A percentile compares a stretch with the other conserved stretches of the same genome.
phyloP scores from a whole-genome alignment of 148 eudicot genomes.

The Amaranthus palmeri region DNA sequence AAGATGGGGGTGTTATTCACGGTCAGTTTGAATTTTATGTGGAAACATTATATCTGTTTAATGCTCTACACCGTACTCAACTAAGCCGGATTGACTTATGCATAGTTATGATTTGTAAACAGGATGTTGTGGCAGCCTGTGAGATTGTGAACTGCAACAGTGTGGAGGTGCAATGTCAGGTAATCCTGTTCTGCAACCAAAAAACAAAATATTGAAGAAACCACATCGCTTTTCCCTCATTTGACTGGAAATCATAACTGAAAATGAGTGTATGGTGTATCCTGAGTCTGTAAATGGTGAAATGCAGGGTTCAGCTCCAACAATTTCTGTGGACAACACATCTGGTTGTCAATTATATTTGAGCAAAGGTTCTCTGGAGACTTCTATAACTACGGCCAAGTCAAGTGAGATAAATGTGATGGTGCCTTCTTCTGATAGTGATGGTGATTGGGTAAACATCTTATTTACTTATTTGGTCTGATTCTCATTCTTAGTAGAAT shows the following conservation, averaged over 20 bases:
- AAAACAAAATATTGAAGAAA: background rate
- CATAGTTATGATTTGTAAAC: slow-evolving; percentile 17
- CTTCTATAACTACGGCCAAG: slow-evolving; percentile 90
- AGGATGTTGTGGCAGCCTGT: slow-evolving; percentile 99
- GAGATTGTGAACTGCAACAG: slow-evolving; percentile 92
- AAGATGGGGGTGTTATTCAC: slow-evolving; percentile 79
- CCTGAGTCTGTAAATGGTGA: slow-evolving; percentile 11
- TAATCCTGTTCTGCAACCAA: slow-evolving; percentile 19
- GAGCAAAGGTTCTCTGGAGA: slow-evolving; percentile 77
- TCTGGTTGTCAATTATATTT: slow-evolving; percentile 88
- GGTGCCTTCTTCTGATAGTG: slow-evolving; percentile 69
- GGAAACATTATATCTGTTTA: background rate
- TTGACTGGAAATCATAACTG: background rate
- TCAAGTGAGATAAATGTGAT: slow-evolving; percentile 90
- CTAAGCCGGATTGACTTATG: slow-evolving; percentile 1
- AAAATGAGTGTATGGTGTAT: background rate
- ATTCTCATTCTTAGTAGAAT: background rate
- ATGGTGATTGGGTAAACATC: slow-evolving; percentile 81
- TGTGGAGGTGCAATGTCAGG: slow-evolving; percentile 96
- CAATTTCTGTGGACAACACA: slow-evolving; percentile 92
- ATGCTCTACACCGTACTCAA: background rate
- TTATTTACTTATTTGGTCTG: background rate
- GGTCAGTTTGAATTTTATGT: slow-evolving; percentile 43
- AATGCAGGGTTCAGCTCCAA: slow-evolving; percentile 85
- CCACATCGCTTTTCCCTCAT: background rate